Percentiles rank a stretch among this genome's conserved stretches.
These are phyloP conservation scores for Vicia villosa DNA, from an alignment of 306 rosid species.

Conservation along the genomic window DNA sequence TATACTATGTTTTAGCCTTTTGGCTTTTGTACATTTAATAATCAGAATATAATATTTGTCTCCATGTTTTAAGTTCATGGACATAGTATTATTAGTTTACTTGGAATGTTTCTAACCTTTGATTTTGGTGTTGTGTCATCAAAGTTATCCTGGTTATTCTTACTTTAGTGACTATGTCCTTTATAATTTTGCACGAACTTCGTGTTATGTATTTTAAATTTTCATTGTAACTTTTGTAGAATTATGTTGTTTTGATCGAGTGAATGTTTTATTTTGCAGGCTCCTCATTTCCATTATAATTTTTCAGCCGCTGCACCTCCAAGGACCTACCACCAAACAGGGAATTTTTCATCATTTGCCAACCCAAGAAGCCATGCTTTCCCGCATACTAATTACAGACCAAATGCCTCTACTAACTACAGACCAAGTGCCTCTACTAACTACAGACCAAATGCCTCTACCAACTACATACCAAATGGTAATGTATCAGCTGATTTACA, in stretches of 20 bases:
- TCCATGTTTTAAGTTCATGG: neutral
- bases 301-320: conserved; percentile 40
- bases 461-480: conserved; percentile 41
- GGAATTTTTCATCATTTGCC: conserved; percentile 46
- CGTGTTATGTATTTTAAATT: conserved; percentile 1
- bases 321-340: conserved; percentile 46
- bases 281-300: conserved; percentile 51
- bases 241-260: conserved; percentile 18
- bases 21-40: neutral
- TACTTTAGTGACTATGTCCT: conserved; percentile 38
- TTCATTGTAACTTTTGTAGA: conserved; percentile 9
- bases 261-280: conserved; percentile 45
- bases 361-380: conserved; percentile 42
- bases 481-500: conserved; percentile 6
- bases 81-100: neutral
- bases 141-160: neutral
- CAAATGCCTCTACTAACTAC: conserved; percentile 35
- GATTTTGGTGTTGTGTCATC: too few species aligned
- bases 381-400: conserved; percentile 25
- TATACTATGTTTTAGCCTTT: neutral
- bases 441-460: neutral
- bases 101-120: too few species aligned
- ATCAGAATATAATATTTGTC: neutral
- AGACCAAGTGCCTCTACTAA: conserved; percentile 19
- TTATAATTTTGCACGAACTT: conserved; percentile 20